Evolutionary conservation across 352 stramenopile species (phyloP).

Genomic region (Phytophthora hybrid): DNA sequence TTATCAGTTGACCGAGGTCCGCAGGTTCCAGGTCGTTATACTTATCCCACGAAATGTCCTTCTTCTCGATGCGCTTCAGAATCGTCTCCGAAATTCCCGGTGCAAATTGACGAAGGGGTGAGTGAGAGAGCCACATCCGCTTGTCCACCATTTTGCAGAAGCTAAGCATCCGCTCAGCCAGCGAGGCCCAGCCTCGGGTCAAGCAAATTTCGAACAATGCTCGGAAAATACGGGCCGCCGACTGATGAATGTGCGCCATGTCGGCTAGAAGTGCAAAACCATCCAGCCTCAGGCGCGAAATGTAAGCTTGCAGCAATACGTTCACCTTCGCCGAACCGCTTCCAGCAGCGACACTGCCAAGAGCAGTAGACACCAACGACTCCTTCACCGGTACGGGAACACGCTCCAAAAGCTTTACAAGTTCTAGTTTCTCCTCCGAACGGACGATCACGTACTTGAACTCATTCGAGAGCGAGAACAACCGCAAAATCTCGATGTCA

Average conservation of each 20-base stretch:
- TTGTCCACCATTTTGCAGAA: constrained; percentile 99
- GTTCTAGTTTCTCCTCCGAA: constrained; percentile 99
- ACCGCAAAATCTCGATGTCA: constrained; percentile 99
- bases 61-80: constrained; percentile 97
- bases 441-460: constrained; percentile 99
- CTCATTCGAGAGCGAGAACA: constrained; percentile 99
- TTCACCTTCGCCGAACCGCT: constrained; percentile 98
- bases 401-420: constrained; percentile 97
- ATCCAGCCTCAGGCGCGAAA: constrained; percentile 97
- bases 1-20: constrained; percentile 98
- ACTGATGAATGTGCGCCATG: constrained; percentile 99
- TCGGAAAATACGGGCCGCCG: constrained; percentile 97
- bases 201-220: constrained; percentile 99
- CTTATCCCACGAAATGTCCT: constrained; percentile 98
- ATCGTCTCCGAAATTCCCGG: constrained; percentile 95
- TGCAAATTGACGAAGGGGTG: constrained; percentile 97
- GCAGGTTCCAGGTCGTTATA: constrained; percentile 97
- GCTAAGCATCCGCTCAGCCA: constrained; percentile 96
- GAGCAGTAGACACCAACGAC: constrained; percentile 63
- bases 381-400: constrained; percentile 99
- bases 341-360: constrained; percentile 47
- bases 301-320: constrained; percentile 99
- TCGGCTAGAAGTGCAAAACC: constrained; percentile 99
- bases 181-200: constrained; percentile 94
- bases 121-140: constrained; percentile 98